Evolutionary conservation across 805 yeast genomes (phyloP), one percentile per base, ranked within the genome.

Genomic region (Candida silvicultrix): DNA sequence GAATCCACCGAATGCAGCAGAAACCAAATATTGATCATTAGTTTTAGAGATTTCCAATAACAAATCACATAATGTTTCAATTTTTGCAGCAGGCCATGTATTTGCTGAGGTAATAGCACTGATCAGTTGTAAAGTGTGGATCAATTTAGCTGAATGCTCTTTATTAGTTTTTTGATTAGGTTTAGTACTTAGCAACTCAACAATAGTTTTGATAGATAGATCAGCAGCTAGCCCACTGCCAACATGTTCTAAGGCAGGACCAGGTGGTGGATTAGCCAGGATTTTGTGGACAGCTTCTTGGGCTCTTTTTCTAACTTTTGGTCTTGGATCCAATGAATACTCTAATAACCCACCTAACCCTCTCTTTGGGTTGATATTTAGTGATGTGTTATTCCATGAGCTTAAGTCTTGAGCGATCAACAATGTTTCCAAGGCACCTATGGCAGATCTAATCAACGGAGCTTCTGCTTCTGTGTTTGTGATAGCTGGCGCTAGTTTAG

Each of bases 231-330:
- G 59, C 2, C 70, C 62, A n/a, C 89, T 73, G 8, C 88, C 95
- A 36, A 87, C 83, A 61, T 92, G 97, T 37, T 79, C 83, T 5
- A 82, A 74, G 14, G 82, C 73, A 9, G 95, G 92, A 11, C 89
- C 85, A 0, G 85, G 74, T 11, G 96, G 95, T 10, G 82, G 80
- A 50, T 75, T 75, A 2, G 67, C 53, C 49, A 94, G 68, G 28
- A 94, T 69, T 3, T 71, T 74, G 42, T 74, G 67, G n/a, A 94
- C 74, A 2, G 97, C 86, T 47, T 94, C 99, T 57, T 83, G 85
- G 1, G 98, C 96, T 70, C 97, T 83, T 76, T 85, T 88, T 64
- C 99, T 80, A 12, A 94, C 95, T 58, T 94, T 94, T 34, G 99
- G 99, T 61, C 98, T 79, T 40, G 85, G 84, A 65, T 94, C 97